Base-by-base conservation (phyloP, 768 basidiomycete species). In the Scleroderma bovista region DNA sequence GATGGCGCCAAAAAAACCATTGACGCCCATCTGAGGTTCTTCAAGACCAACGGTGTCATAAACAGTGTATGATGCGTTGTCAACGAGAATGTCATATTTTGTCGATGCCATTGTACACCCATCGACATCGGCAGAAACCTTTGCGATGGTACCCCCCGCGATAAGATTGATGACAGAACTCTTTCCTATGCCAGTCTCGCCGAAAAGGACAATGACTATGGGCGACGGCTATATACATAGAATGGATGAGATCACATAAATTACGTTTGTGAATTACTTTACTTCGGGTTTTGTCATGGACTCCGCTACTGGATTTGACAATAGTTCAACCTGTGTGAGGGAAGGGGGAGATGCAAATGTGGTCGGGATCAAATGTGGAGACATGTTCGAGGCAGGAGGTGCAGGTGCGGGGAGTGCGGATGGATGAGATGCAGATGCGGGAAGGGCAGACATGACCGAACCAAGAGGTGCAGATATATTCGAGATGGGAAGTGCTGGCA, bases 161-260 rank as follows among this genome's bases (percentile, higher is more conserved):
- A 68, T 64, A 19, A 66, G 62, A 31, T 68, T 66, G 48, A 66
- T 57, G 23, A 66, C 59, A 1, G 62, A 58, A 39, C 64, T 65
- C 45, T 68, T 66, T 6, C 65, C 66, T n/a, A 64, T 51, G 16
- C 74, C 71, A 2, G 69, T 61, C 51, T 73, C 71, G 5, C 74
- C 74, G 37, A 75, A 74, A 17, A 76, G 50, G 3, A 76, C 57
- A 36, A 75, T 57, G 32, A 74, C 76, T 42, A 57, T 31, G 23
- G 56, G 51, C n/a, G 56, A 31, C 12, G 44, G 19, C 44, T 45
- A 33, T 20, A 6, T n/a, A n/a, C n/a, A n/a, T 19, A 17, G 17
- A 22, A 33, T 31, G 7, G 16, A n/a, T 45, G 17, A 34, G 44
- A 45, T 8, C 17, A 22, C 20, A 20, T 34, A 19, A 31, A 20